These are phyloP conservation scores for Chondrus crispus DNA, from an alignment of 23 red algal species.

Conservation along the genomic window DNA sequence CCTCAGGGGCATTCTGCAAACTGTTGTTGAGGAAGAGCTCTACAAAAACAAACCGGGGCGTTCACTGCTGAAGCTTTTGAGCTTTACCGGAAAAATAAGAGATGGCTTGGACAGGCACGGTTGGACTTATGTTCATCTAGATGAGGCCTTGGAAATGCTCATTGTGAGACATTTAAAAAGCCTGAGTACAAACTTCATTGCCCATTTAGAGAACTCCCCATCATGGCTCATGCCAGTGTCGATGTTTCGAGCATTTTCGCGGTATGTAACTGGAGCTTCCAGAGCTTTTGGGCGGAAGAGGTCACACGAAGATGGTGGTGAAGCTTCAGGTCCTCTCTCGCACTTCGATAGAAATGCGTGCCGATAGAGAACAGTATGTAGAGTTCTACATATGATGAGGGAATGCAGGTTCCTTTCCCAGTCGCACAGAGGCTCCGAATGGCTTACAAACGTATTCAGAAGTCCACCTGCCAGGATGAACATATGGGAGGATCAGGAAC, in stretches of 20 bases:
- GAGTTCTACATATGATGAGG: background rate
- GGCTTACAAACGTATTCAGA: background rate
- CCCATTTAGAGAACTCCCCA: background rate
- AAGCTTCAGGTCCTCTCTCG: background rate
- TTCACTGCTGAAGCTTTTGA: background rate
- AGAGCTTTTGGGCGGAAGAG: background rate
- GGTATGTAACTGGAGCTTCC: background rate
- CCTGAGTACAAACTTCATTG: background rate
- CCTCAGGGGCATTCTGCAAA: background rate
- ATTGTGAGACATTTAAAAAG: background rate
- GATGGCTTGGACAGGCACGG: background rate
- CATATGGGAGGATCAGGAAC: background rate
- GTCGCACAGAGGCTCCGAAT: background rate
- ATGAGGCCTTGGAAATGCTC: slow-evolving; percentile 7
- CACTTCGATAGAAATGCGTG: background rate
- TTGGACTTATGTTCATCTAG: slow-evolving; percentile 9
- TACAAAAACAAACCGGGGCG: background rate
- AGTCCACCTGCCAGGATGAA: background rate
- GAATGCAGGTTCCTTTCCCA: background rate
- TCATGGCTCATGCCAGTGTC: background rate
- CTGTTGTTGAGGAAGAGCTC: background rate
- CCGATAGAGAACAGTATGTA: background rate
- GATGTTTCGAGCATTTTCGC: too few relatives aligned
- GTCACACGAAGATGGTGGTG: background rate
- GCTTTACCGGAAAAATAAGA: background rate